These are phyloP conservation scores for Phytophthora brassicae DNA, from an alignment of 352 stramenopile species.

Conservation along the genomic window DNA sequence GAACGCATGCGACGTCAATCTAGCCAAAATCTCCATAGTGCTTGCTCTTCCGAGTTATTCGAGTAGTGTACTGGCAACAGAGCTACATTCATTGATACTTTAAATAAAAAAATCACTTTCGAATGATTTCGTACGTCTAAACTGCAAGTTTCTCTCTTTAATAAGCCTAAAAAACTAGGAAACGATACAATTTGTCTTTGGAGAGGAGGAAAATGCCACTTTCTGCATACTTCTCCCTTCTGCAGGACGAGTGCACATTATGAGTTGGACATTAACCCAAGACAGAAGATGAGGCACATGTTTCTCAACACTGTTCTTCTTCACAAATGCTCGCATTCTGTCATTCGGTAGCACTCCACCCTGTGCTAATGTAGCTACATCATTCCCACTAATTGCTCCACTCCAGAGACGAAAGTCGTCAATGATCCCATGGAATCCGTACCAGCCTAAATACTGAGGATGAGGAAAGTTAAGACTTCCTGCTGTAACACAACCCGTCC, in stretches of 20 bases:
- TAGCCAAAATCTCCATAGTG: slow-evolving; percentile 24
- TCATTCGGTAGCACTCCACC: not conserved
- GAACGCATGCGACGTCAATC: slow-evolving; percentile 25
- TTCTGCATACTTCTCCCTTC: slow-evolving; percentile 5
- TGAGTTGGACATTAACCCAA: slow-evolving; percentile 5
- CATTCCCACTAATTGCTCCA: not conserved
- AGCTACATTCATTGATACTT: no score
- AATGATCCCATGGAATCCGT: slow-evolving; percentile 36
- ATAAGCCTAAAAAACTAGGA: slow-evolving; percentile 1
- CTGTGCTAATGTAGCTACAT: slow-evolving; percentile 10
- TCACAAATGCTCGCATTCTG: slow-evolving; percentile 1
- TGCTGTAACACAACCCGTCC: slow-evolving; percentile 33
- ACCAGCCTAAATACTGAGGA: slow-evolving; percentile 25
- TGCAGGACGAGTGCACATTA: slow-evolving; percentile 3
- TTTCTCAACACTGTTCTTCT: not conserved
- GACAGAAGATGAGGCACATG: not conserved
- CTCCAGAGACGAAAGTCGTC: slow-evolving; percentile 39
- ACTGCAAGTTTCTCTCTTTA: no score
- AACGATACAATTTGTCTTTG: slow-evolving; percentile 9
- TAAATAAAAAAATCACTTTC: no score
- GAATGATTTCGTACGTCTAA: no score
- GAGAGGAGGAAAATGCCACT: not conserved
- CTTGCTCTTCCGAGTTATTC: slow-evolving; percentile 20
- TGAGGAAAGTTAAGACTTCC: not conserved
- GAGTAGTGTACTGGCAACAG: no score